Conservation (phyloP, 306 rosid genomes). For the Prunus persica region DNA sequence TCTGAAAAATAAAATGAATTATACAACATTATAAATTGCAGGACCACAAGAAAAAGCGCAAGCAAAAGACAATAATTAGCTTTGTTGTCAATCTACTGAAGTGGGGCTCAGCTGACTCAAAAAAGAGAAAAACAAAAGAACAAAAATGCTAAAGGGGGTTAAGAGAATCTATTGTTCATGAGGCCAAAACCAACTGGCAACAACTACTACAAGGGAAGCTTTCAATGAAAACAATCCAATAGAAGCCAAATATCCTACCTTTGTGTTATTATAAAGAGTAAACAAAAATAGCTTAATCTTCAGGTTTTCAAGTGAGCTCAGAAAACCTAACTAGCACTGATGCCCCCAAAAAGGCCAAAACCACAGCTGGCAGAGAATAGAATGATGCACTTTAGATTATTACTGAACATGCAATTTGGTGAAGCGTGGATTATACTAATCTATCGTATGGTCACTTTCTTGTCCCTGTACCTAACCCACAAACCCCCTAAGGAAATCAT, state of each 20-base stretch:
- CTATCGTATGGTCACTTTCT: neutral
- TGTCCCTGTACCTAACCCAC: neutral
- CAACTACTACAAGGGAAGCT: conserved; percentile 4
- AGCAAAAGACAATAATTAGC: neutral
- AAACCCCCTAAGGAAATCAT: neutral
- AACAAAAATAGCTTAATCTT: neutral
- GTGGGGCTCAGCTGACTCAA: neutral
- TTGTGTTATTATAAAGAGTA: neutral
- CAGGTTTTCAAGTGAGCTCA: neutral
- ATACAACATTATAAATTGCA: neutral
- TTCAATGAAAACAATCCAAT: conserved; percentile 1
- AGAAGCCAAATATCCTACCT: neutral
- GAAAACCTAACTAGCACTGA: neutral
- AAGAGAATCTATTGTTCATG: conserved; percentile 2
- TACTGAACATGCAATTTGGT: neutral
- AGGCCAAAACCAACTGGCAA: conserved; percentile 6
- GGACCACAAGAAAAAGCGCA: neutral
- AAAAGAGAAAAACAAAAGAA: neutral
- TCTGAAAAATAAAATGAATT: neutral
- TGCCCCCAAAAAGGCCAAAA: neutral
- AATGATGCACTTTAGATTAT: neutral
- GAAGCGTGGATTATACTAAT: neutral
- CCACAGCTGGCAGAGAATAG: conserved; percentile 3
- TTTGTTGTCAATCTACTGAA: neutral
- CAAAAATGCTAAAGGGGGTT: neutral